Percentiles rank a stretch among this genome's conserved stretches.
These are phyloP conservation scores for Fragaria nilgerrensis DNA, from an alignment of 306 rosid genomes.

Conservation along the genomic window DNA sequence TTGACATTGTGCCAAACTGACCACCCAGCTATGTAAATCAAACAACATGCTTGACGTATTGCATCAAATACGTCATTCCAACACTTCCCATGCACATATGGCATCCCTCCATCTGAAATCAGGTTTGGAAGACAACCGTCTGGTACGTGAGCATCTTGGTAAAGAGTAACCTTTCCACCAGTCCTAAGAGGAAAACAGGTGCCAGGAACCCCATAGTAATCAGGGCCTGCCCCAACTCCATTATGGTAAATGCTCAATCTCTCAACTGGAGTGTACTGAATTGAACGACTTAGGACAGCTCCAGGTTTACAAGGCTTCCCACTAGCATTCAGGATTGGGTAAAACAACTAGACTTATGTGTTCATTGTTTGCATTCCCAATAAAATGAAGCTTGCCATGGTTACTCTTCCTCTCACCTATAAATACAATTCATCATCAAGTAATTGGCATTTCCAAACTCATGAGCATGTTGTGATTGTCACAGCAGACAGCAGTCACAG, in stretches of 20 bases:
- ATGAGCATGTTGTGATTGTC: too few relatives aligned
- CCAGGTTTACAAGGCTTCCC: constrained; percentile 88
- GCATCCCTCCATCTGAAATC: constrained; percentile 56
- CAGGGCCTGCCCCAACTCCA: constrained; percentile 93
- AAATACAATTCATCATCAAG: too few relatives aligned
- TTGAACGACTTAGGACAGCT: constrained; percentile 65
- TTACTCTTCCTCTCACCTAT: too few relatives aligned
- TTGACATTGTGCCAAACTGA: constrained; percentile 91
- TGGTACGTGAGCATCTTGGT: constrained; percentile 95
- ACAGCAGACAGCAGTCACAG: too few relatives aligned
- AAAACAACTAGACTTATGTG: constrained; percentile 11
- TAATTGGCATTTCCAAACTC: too few relatives aligned
- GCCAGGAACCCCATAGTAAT: constrained; percentile 79
- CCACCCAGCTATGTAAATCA: constrained; percentile 94
- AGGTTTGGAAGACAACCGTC: constrained; percentile 70
- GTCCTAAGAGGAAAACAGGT: constrained; percentile 90
- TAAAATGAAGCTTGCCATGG: too few relatives aligned
- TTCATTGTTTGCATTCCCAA: too few relatives aligned
- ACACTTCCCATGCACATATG: constrained; percentile 78
- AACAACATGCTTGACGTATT: constrained; percentile 59
- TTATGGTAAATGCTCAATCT: constrained; percentile 55
- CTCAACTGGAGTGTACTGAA: constrained; percentile 80
- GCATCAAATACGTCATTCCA: constrained; percentile 85
- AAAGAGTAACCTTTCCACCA: constrained; percentile 81
- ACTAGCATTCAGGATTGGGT: constrained; percentile 58